Conservation (phyloP, 495 filamentous ascomycete species). For the Penicillium riverlandense region DNA sequence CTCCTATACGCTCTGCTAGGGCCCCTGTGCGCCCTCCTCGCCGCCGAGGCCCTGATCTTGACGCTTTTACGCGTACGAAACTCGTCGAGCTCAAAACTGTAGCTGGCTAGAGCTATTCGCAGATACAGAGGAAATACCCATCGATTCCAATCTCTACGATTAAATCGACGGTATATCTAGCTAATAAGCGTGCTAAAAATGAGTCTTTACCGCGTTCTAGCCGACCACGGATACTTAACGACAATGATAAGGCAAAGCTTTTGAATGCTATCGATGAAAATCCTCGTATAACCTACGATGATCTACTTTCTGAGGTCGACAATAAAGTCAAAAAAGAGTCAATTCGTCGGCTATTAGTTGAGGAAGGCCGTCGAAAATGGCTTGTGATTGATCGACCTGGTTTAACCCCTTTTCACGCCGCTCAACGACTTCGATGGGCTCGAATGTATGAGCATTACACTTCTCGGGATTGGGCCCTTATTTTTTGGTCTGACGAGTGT, state of each 20-base stretch:
- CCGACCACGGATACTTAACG: slow-evolving; percentile 2
- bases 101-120: no score
- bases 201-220: slow-evolving; percentile 1
- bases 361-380: slow-evolving; percentile 4
- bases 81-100: no score
- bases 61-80: no score
- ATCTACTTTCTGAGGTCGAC: slow-evolving; percentile 1
- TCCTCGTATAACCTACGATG: not conserved
- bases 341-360: not conserved
- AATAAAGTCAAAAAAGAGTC: slow-evolving; percentile 4
- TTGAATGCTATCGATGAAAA: slow-evolving; percentile 2
- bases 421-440: slow-evolving; percentile 2
- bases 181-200: no score
- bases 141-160: no score
- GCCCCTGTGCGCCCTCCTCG: no score
- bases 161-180: no score
- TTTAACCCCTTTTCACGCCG: slow-evolving; percentile 1
- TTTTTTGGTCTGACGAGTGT: slow-evolving; percentile 5
- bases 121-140: no score
- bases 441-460: slow-evolving; percentile 1
- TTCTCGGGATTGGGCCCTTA: not conserved
- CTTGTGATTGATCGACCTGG: not conserved
- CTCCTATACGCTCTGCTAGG: no score
- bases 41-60: no score
- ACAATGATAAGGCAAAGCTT: not conserved